A percentile compares a stretch with the other conserved stretches of the same genome.
Evolutionary conservation across 139 green algal genomes (phyloP).

Genomic region (Zygnema cylindricum): DNA sequence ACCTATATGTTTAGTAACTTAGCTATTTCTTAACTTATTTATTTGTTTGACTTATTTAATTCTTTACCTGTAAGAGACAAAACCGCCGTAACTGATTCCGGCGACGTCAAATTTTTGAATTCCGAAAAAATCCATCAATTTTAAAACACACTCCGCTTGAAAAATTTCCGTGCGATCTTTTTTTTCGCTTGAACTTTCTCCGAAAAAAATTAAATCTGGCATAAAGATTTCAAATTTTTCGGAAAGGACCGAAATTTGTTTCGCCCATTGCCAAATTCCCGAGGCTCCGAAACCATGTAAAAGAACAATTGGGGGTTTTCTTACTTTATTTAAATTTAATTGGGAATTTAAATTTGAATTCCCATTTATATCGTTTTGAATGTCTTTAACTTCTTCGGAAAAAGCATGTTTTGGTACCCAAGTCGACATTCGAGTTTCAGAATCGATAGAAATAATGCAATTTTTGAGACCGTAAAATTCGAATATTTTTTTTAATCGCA

Average conservation of each 20-base stretch:
- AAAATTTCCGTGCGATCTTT: conserved; percentile 31
- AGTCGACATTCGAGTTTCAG: too few species aligned
- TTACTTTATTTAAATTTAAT: too few species aligned
- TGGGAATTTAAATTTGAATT: too few species aligned
- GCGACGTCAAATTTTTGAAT: conserved; percentile 32
- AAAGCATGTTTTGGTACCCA: too few species aligned
- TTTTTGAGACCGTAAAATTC: too few species aligned
- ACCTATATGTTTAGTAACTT: background rate
- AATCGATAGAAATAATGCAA: too few species aligned
- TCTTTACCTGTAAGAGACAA: conserved; percentile 29
- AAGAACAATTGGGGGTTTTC: conserved; percentile 31
- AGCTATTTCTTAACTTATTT: background rate
- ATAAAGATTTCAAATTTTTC: conserved; percentile 43
- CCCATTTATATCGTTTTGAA: too few species aligned
- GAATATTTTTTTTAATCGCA: too few species aligned
- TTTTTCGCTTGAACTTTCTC: background rate
- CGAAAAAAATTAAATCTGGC: conserved; percentile 50
- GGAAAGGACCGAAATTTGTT: conserved; percentile 28
- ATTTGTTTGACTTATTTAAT: background rate
- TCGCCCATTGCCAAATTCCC: conserved; percentile 37
- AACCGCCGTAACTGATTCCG: conserved; percentile 49
- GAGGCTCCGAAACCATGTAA: conserved; percentile 46
- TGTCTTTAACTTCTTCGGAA: too few species aligned
- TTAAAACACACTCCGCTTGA: conserved; percentile 34
- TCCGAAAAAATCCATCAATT: conserved; percentile 15